Conservation (phyloP, 2,329 filamentous ascomycete genomes). For the Aspergillus phoenicis region DNA sequence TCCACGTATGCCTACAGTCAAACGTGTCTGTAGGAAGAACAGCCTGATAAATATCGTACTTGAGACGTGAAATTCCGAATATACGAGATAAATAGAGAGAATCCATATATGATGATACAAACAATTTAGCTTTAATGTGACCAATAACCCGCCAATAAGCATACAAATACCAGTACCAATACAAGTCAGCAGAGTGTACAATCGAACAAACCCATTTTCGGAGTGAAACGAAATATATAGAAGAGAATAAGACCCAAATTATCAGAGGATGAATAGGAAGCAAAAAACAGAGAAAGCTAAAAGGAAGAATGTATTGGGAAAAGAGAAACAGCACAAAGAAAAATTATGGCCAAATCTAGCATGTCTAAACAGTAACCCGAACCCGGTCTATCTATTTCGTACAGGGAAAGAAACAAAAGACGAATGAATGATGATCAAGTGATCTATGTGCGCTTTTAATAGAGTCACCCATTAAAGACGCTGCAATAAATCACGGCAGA, state of each 20-base stretch:
- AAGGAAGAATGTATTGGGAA: neutral
- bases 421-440: constrained; percentile 14
- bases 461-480: neutral
- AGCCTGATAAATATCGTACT: too few relatives aligned
- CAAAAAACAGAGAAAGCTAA: too few relatives aligned
- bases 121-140: neutral
- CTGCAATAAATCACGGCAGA: neutral
- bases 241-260: neutral
- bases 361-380: constrained; percentile 23
- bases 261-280: neutral
- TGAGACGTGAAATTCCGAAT: too few relatives aligned
- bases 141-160: neutral
- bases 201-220: too few relatives aligned
- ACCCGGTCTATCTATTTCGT: constrained; percentile 35
- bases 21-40: too few relatives aligned
- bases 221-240: neutral
- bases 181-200: too few relatives aligned
- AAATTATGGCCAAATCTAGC: constrained; percentile 19
- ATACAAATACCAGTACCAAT: neutral
- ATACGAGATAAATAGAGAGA: too few relatives aligned
- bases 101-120: neutral
- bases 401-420: constrained; percentile 22
- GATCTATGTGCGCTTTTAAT: neutral
- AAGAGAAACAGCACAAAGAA: constrained; percentile 7
- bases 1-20: too few relatives aligned